Percentiles rank a stretch among this genome's conserved stretches.
Conservation (phyloP, 352 stramenopile genomes). For the Globisporangium acanthophoron region DNA sequence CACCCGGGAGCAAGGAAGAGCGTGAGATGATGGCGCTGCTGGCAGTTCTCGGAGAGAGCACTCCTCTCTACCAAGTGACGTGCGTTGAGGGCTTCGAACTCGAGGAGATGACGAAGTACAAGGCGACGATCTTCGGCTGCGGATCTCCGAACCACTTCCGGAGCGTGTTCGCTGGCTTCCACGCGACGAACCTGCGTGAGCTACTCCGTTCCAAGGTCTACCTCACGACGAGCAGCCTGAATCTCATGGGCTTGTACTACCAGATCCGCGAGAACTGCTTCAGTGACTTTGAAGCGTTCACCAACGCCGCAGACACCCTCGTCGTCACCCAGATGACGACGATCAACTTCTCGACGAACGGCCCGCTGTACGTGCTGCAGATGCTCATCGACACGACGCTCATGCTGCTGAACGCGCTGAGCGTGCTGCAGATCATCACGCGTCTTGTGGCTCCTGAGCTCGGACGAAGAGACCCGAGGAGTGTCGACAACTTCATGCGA, state of each 20-base stretch:
- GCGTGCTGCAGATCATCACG: too few species aligned
- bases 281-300: constrained; percentile 12
- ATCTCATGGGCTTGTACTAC: constrained; percentile 29
- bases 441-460: neutral
- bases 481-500: neutral
- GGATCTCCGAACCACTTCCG: constrained; percentile 25
- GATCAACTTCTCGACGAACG: constrained; percentile 39
- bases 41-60: constrained; percentile 45
- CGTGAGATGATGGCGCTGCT: constrained; percentile 34
- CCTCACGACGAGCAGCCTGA: constrained; percentile 18
- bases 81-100: constrained; percentile 46
- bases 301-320: neutral
- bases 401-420: constrained; percentile 18
- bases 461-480: too few species aligned
- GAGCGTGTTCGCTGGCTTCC: constrained; percentile 23
- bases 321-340: constrained; percentile 24
- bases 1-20: constrained; percentile 29
- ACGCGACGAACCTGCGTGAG: constrained; percentile 9
- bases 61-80: constrained; percentile 27
- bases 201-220: constrained; percentile 24
- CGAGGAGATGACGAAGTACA: constrained; percentile 19
- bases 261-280: constrained; percentile 24
- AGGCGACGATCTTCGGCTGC: constrained; percentile 27
- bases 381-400: constrained; percentile 13
- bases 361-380: constrained; percentile 38